Evolutionary conservation across 2,329 filamentous ascomycete genomes (phyloP).

Genomic region (Penicillium sp.): DNA sequence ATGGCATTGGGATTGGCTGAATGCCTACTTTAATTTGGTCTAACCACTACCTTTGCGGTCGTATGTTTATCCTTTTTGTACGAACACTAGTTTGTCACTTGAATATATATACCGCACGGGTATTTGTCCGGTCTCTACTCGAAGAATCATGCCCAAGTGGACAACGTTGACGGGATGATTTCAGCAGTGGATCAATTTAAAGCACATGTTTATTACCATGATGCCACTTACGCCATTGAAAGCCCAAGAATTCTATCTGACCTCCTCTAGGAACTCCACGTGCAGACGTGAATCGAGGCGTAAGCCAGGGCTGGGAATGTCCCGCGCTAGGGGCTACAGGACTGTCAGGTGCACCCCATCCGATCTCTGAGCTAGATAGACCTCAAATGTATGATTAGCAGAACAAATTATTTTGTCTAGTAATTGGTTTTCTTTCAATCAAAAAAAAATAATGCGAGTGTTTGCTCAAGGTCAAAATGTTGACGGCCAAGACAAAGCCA

Average conservation of each 20-base stretch:
- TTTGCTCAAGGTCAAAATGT: too few species aligned
- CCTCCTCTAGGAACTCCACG: conserved; percentile 1
- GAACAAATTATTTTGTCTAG: background rate
- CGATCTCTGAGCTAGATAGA: background rate
- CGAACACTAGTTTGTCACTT: too few species aligned
- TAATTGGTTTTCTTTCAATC: background rate
- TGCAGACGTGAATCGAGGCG: background rate
- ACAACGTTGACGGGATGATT: too few species aligned
- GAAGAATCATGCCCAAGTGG: too few species aligned
- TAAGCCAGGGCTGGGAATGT: conserved; percentile 8
- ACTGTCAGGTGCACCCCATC: background rate
- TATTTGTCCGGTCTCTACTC: too few species aligned
- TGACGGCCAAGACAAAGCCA: background rate
- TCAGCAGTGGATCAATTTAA: background rate
- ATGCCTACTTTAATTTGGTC: too few species aligned
- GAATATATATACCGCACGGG: too few species aligned
- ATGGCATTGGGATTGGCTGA: too few species aligned
- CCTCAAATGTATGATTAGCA: too few species aligned
- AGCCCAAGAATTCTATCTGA: background rate
- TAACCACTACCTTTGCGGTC: too few species aligned
- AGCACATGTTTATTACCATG: background rate
- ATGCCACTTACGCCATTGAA: background rate
- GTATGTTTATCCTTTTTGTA: too few species aligned
- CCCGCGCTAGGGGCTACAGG: conserved; percentile 1
- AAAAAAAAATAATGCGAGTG: background rate